These are phyloP conservation scores for Glycine tomentella DNA, from an alignment of 306 rosid genomes.

Conservation along the genomic window DNA sequence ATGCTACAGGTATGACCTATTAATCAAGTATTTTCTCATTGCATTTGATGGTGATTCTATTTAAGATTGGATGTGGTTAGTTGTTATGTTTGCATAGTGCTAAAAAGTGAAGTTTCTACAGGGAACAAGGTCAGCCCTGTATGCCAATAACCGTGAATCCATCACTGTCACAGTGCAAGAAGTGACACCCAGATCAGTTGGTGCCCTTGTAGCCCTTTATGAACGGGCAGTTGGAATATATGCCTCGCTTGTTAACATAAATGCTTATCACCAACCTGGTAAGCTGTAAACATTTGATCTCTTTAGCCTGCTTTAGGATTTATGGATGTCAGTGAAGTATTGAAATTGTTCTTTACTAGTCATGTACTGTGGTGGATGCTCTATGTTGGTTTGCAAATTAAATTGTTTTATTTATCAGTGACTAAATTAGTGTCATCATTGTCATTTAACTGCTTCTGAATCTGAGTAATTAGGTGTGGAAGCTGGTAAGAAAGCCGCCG, in stretches of 20 bases:
- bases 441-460: slow-evolving; percentile 31
- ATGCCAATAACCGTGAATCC: slow-evolving; percentile 23
- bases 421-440: background rate
- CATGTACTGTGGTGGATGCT: background rate
- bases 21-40: background rate
- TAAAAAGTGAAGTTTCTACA: background rate
- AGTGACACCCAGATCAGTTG: slow-evolving; percentile 31
- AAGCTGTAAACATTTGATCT: background rate
- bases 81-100: background rate
- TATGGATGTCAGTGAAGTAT: slow-evolving; percentile 4
- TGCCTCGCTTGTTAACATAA: slow-evolving; percentile 13
- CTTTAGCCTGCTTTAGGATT: background rate
- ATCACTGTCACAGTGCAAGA: slow-evolving; percentile 10
- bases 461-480: slow-evolving; percentile 71
- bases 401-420: slow-evolving; percentile 2
- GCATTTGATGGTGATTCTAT: background rate
- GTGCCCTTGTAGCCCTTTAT: slow-evolving; percentile 16
- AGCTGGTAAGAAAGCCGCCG: slow-evolving; percentile 91
- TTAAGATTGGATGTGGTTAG: background rate
- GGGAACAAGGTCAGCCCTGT: slow-evolving; percentile 29
- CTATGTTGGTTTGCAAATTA: slow-evolving; percentile 4
- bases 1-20: slow-evolving; percentile 27
- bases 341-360: background rate
- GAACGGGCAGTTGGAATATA: slow-evolving; percentile 26
- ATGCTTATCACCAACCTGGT: slow-evolving; percentile 31